Evolutionary conservation across 2,329 filamentous ascomycete genomes (phyloP), one percentile per base, ranked within the genome.

Genomic region (Fusarium mundagurra): DNA sequence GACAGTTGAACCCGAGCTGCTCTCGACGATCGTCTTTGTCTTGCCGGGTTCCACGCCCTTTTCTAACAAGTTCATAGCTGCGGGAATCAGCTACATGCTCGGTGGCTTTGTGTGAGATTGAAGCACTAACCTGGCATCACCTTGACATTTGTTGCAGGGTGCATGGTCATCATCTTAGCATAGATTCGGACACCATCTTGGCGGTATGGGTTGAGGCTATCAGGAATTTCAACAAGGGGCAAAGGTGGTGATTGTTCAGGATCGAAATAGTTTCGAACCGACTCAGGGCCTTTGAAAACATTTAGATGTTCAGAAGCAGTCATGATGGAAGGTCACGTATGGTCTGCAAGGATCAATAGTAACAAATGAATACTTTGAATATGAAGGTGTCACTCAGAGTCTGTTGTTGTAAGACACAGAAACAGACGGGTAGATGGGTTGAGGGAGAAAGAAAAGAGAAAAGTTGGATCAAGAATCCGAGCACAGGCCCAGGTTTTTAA

Each of bases 141-240:
- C 76, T 92, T 91, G 72, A 92, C 88, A 59, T 91, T 91, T 65
- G 90, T 88, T 18, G 89, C 88, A 2, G 90, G 89, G 69, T 88
- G 87, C 82, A 87, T 87, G 6, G 88, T 89, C 85, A 91, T 88
- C 87, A 91, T 88, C 80, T 91, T 91, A 39, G 90, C 90, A 69
- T 90, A 91, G 69, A 92, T 90, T 29, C 88, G 86, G 6, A 92
- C 87, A 3, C 88, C 87, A 85, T 91, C 86, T 27, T 84, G 71
- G 55, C 85, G 82, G 71, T 86, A 89, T 1, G 88, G 88, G 68
- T 91, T 92, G 53, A 92, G 82, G 43, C 81, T 82, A 34, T 83
- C 82, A 6, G 89, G 89, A 16, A 92, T 82, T 80, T 92, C 90
- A 22, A 92, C 88, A 6, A 92, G 81, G 8, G 90, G 90, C 4